These are phyloP conservation scores for Pichia heedii DNA, from an alignment of 805 yeast species.

Conservation along the genomic window DNA sequence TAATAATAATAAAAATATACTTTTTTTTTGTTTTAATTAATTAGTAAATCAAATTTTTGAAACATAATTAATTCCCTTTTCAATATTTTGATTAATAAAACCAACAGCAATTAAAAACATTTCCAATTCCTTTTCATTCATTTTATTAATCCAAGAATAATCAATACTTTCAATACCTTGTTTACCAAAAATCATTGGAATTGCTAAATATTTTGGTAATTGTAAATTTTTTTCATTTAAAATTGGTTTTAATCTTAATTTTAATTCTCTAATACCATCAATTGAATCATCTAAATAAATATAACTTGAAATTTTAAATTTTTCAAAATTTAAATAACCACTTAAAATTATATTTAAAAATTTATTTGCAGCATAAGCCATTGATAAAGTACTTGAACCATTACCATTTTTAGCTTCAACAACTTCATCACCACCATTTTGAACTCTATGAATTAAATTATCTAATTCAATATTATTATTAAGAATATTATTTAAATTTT, in stretches of 20 bases:
- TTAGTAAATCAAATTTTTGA: not conserved
- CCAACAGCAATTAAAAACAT: constrained; percentile 44
- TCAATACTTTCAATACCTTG: constrained; percentile 52
- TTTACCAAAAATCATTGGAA: constrained; percentile 49
- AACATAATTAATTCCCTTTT: constrained; percentile 46
- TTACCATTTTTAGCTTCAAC: constrained; percentile 91
- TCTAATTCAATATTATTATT: constrained; percentile 34
- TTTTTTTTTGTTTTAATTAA: no score
- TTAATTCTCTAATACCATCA: constrained; percentile 44
- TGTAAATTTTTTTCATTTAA: constrained; percentile 16
- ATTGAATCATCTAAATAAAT: constrained; percentile 44
- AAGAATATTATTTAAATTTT: no score
- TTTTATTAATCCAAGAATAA: constrained; percentile 39
- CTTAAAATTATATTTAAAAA: constrained; percentile 46
- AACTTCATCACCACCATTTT: constrained; percentile 94
- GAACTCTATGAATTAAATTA: constrained; percentile 72
- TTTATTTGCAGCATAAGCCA: constrained; percentile 88
- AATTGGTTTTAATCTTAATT: constrained; percentile 9
- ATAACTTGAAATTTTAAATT: constrained; percentile 55
- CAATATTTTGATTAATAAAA: constrained; percentile 46
- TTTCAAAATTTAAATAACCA: constrained; percentile 32
- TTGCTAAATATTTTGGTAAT: constrained; percentile 34
- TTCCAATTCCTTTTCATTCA: constrained; percentile 45
- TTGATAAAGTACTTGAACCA: constrained; percentile 87
- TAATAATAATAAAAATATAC: not conserved